A percentile compares a stretch with the other conserved stretches of the same genome.
Evolutionary conservation across 2,329 filamentous ascomycete genomes (phyloP).

Genomic region (Beauveria scarabaeidicola): DNA sequence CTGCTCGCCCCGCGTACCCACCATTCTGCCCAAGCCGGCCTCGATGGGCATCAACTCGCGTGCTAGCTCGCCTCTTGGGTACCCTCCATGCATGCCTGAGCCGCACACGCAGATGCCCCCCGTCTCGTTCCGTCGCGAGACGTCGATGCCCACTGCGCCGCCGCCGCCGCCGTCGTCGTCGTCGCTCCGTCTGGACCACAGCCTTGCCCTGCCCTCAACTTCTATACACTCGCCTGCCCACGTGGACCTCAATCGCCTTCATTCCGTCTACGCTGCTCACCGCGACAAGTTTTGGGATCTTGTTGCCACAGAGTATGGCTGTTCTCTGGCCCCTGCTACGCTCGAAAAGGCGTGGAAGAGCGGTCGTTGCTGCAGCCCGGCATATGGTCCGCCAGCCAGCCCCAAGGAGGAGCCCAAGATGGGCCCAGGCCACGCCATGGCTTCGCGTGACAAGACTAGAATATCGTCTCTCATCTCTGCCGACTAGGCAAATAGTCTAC

Average conservation of each 20-base stretch:
- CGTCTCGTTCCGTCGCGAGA: constrained; percentile 27
- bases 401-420: constrained; percentile 34
- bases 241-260: constrained; percentile 58
- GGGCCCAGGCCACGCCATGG: constrained; percentile 31
- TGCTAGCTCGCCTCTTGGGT: constrained; percentile 29
- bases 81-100: constrained; percentile 33
- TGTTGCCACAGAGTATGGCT: constrained; percentile 64
- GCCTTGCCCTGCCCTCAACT: constrained; percentile 29
- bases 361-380: constrained; percentile 33
- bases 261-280: constrained; percentile 61
- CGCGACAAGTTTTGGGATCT: constrained; percentile 64
- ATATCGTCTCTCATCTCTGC: constrained; percentile 45
- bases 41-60: constrained; percentile 37
- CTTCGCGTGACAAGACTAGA: constrained; percentile 44
- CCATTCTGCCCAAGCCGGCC: constrained; percentile 59
- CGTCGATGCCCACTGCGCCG: constrained; percentile 27
- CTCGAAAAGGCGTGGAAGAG: constrained; percentile 64
- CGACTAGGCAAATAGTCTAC: background rate
- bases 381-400: constrained; percentile 36
- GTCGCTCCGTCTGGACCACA: constrained; percentile 54
- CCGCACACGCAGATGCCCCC: constrained; percentile 37
- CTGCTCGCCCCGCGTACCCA: constrained; percentile 43
- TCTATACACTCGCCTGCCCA: constrained; percentile 30
- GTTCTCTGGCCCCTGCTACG: constrained; percentile 49
- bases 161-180: constrained; percentile 28